Evolutionary conservation across 306 rosid species (phyloP), one percentile per base, ranked within the genome.

Genomic region (Canavalia gladiata): DNA sequence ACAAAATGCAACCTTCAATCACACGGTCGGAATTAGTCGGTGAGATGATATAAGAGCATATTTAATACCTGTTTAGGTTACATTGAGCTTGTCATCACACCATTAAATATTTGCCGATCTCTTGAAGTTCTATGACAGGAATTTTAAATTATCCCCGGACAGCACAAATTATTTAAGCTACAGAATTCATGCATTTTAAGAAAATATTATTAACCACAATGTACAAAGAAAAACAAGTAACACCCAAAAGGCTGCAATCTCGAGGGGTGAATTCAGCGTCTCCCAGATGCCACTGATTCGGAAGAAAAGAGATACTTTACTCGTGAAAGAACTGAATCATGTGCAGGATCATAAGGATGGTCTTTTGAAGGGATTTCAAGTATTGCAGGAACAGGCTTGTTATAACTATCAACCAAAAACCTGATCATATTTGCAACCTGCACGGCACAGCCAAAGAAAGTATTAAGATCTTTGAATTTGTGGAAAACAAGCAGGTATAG

Each of bases 391-490:
- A 95, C 72, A 13, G 98, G 98, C 82, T 90, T 93, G 65, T 92
- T 92, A 78, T 93, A 95, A 90, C 96, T 93, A 84, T 95, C 96
- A 31, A 93, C 97, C 68, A 95, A 83, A 87, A 93, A 90, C 90
- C 97, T 89, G 74, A 93, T 92, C 99, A 93, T 92, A 81, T 92
- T 95, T 62, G 99, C 99, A 35, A 93, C 98, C 99, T 95, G 92
- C 78, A 54, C 77, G 69, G 66, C 25, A 54, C 77, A 73, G 66
- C 25, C 46, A 77, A 57, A 45, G 30, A 58, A 29, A 67, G 58
- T 51, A 29, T 18, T 41, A 3, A 49, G 43, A 63, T 65, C 81
- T 66, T 76, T 71, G 54, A 75, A 41, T 28, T 39, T 50, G 74
- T 8, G 49, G 6, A 60, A 3, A 60, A 60, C 37, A 9, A 55